Evolutionary conservation across 306 rosid species (phyloP).

Genomic region (Gastrolobium villosum): DNA sequence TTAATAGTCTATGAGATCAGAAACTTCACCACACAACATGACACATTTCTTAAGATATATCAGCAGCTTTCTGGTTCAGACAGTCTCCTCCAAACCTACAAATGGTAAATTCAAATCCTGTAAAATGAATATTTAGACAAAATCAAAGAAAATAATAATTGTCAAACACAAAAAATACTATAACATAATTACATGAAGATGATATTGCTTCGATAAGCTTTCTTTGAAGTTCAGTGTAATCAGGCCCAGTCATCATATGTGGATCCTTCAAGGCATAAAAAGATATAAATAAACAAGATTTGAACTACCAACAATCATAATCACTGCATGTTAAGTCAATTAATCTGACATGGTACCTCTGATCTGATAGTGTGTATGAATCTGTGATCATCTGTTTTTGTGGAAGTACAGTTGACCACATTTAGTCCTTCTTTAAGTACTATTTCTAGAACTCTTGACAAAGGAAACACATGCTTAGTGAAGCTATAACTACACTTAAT

Average conservation of each 20-base stretch:
- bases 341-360: conserved; percentile 54
- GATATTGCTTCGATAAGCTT: conserved; percentile 55
- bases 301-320: background rate
- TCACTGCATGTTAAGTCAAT: background rate
- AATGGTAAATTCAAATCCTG: background rate
- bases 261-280: conserved; percentile 49
- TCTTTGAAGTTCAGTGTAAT: conserved; percentile 57
- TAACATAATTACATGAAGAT: conserved; percentile 40
- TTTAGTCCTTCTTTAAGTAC: conserved; percentile 57
- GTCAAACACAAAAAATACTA: background rate
- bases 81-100: conserved; percentile 43
- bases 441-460: conserved; percentile 52
- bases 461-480: conserved; percentile 36
- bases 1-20: conserved; percentile 21
- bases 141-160: background rate
- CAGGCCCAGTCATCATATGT: conserved; percentile 22
- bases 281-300: conserved; percentile 1
- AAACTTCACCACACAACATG: background rate
- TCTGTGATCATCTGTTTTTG: conserved; percentile 47
- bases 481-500: conserved; percentile 52
- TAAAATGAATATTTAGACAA: background rate
- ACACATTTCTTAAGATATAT: conserved; percentile 18
- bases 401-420: conserved; percentile 54
- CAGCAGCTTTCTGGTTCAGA: conserved; percentile 6
- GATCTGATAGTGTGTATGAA: conserved; percentile 52